phyloP scores from a whole-genome alignment of 2,329 filamentous ascomycete species.

The Ascochyta rabiei region DNA sequence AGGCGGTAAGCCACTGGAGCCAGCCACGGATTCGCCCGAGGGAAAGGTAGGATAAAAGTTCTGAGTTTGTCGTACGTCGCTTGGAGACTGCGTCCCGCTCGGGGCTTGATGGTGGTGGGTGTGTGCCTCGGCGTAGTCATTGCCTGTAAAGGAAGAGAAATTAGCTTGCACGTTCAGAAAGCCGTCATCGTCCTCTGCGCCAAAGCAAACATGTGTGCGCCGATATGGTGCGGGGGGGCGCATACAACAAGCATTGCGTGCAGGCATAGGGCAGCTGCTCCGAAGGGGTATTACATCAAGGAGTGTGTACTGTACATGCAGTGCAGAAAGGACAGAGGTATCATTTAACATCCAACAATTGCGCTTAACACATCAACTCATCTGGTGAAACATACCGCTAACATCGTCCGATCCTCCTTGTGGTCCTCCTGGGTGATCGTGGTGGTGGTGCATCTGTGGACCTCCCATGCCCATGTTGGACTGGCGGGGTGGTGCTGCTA shows the following conservation, averaged over 20 bases:
- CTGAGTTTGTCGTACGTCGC: slow-evolving; percentile 75
- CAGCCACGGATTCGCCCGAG: slow-evolving; percentile 59
- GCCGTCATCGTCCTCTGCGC: slow-evolving; percentile 26
- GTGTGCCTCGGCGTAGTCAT: slow-evolving; percentile 65
- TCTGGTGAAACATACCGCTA: slow-evolving; percentile 98
- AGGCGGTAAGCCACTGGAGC: slow-evolving; percentile 66
- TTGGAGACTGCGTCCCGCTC: slow-evolving; percentile 57
- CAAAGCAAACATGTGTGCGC: slow-evolving; percentile 35
- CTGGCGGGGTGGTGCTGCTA: slow-evolving; percentile 65
- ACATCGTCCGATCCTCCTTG: slow-evolving; percentile 74
- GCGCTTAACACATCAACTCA: slow-evolving; percentile 67
- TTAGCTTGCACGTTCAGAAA: slow-evolving; percentile 50
- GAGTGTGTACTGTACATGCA: slow-evolving; percentile 52
- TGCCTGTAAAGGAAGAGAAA: slow-evolving; percentile 57
- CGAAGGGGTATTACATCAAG: slow-evolving; percentile 52
- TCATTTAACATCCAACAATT: slow-evolving; percentile 49
- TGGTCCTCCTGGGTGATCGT: slow-evolving; percentile 72
- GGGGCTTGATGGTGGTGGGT: slow-evolving; percentile 71
- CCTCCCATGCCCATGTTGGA: slow-evolving; percentile 72
- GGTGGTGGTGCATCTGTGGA: slow-evolving; percentile 72
- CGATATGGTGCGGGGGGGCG: slow-evolving; percentile 13
- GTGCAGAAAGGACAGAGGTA: slow-evolving; percentile 51
- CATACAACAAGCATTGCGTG: slow-evolving; percentile 32
- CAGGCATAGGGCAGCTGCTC: slow-evolving; percentile 45
- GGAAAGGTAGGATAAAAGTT: slow-evolving; percentile 77